phyloP scores from a whole-genome alignment of 345 rosid genomes.

The Citrus trifoliata region DNA sequence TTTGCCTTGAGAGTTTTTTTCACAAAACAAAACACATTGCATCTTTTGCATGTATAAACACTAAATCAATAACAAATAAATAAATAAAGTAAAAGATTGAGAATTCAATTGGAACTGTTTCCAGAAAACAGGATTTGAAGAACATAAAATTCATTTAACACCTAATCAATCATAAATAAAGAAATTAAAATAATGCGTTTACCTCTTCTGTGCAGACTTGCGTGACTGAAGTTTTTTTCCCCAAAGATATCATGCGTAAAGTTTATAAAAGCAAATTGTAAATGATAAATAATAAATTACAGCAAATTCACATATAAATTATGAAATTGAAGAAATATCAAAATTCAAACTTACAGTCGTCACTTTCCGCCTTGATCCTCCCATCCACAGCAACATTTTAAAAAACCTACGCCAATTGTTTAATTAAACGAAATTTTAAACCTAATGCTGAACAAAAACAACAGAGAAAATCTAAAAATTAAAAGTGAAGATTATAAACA shows the following conservation, averaged over 20 bases:
- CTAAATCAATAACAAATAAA: not conserved
- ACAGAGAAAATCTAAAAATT: not conserved
- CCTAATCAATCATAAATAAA: not conserved
- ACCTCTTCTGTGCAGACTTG: constrained; percentile 60
- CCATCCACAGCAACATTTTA: constrained; percentile 89
- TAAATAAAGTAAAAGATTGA: not conserved
- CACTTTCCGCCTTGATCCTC: constrained; percentile 87
- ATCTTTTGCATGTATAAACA: not conserved
- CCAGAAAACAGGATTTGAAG: not conserved
- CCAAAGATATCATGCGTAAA: constrained; percentile 6
- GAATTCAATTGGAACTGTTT: not conserved
- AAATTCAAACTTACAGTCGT: constrained; percentile 50
- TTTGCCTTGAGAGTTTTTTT: constrained; percentile 51
- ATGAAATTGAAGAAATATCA: not conserved
- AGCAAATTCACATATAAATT: constrained; percentile 1
- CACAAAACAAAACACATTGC: constrained; percentile 1
- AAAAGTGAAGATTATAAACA: not conserved
- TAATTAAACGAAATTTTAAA: not conserved
- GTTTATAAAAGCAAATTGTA: not conserved
- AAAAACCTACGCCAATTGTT: not conserved
- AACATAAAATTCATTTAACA: not conserved
- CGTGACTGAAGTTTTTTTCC: constrained; percentile 33
- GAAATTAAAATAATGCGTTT: not conserved
- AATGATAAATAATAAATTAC: not conserved
- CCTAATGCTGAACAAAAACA: not conserved